Base-by-base conservation (phyloP, 768 basidiomycete species). In the Boletales sp. region DNA sequence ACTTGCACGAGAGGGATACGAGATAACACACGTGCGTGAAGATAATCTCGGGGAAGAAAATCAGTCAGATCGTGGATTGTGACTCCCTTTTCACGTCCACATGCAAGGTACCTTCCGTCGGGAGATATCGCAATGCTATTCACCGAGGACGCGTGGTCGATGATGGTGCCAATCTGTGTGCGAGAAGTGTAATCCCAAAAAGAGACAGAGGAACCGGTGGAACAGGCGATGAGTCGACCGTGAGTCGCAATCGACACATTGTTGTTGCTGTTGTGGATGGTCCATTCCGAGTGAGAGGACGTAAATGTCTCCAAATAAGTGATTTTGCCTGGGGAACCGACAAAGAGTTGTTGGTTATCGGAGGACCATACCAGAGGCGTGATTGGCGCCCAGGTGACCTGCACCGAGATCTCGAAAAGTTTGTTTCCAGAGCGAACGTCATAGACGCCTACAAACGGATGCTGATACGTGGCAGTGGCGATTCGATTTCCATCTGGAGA, bases 31-130 rank as follows among this genome's bases (percentile, higher is more conserved):
- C 27, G 14, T 6, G 1, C 12, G 10, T 4, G 8, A 31, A 43
- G 14, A 32, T 54, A 54, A 8, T 18, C 21, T 32, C n/a, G n/a
- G 1, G 45, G 53, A 34, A 54, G 45, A 21, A 35, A 10, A 19
- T 30, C 27, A 32, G 21, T 35, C 21, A 51, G 49, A 39, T 18
- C 30, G 29, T 51, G 39, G 14, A 54, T 13, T 17, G 45, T 36
- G 30, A 54, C 43, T 10, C 19, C 31, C 1, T 8, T 19, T 12
- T 30, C 37, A n/a, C 21, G 38, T 29, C 41, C 53, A 27, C 53
- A 54, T 35, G 45, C 53, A 18, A 54, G 49, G 32, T 43, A 44
- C 49, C 18, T 51, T 31, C 42, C 45, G 19, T 51, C 39, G 31
- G 31, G 32, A n/a, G 53, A 55, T 31, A 55, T 32, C 8, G 53